Base-by-base conservation (phyloP, 73 alveolate genomes). In the Paramecium pentaurelia region DNA sequence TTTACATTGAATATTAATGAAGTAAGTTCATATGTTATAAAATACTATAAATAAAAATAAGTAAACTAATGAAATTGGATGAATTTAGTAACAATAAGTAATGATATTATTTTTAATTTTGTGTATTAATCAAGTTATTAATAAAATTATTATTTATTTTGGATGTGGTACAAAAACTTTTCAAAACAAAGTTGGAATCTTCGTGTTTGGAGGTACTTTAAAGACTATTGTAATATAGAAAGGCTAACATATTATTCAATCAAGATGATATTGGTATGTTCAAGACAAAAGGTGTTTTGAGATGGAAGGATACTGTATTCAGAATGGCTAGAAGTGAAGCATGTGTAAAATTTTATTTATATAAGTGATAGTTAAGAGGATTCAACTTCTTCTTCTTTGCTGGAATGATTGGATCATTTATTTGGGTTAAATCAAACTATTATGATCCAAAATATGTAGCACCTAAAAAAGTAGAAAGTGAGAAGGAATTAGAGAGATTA, bases 131-230 rank as follows among this genome's bases (percentile, higher is more conserved):
- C 14, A 54, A 5, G 32, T n/a, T 54, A 54, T 54, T n/a, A 75
- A 34, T 32, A 75, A 75, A 37, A 10, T 40, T 37, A 37, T 40
- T 16, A 16, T 75, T 75, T 37, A 16, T 75, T 75, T 3, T 11
- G 47, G 28, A 84, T 84, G 92, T 84, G 92, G 92, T 84, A 51
- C 20, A 84, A 25, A 45, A 84, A 84, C 37, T 84, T 84, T 84
- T 84, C 92, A 84, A 84, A 84, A 84, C 32, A 84, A 45, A 84
- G 92, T 84, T 84, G 92, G 92, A 84, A 84, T 84, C 87, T 84
- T 12, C n/a, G 92, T 0, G 92, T 84, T 28, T 84, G 92, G 92
- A 84, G 92, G 92, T 84, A 84, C 18, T 44, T 14, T 20, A 45
- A 20, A 16, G 28, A 6, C 12, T 75, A 75, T 34, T 10, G 25